Percentiles rank a stretch among this genome's conserved stretches.
These are phyloP conservation scores for Russula abietina DNA, from an alignment of 768 basidiomycete genomes.

Conservation along the genomic window DNA sequence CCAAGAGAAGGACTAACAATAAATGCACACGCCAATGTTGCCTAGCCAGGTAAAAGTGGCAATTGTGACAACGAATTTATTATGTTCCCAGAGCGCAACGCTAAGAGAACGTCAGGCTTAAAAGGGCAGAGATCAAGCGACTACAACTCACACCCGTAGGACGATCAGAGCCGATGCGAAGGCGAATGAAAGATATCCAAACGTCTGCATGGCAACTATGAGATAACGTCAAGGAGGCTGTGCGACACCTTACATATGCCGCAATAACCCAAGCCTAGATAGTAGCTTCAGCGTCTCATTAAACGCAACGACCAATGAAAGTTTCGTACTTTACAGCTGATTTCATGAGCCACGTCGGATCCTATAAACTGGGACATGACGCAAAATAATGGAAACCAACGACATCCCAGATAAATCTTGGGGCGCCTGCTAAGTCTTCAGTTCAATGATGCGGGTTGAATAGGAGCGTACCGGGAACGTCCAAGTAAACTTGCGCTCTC, in stretches of 20 bases:
- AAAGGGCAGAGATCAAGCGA: neutral
- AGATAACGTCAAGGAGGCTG: neutral
- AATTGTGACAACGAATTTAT: neutral
- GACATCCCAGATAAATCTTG: constrained; percentile 20
- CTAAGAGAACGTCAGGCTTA: neutral
- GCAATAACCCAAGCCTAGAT: constrained; percentile 8
- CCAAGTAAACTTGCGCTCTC: constrained; percentile 17
- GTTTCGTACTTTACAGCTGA: constrained; percentile 9
- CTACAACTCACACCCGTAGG: constrained; percentile 13
- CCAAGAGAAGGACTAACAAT: neutral
- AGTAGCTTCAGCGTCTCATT: neutral
- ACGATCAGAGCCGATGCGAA: constrained; percentile 17
- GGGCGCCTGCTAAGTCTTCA: neutral
- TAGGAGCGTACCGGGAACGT: constrained; percentile 10
- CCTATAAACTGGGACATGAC: neutral
- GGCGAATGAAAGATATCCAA: constrained; percentile 11
- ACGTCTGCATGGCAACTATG: neutral
- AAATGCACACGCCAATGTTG: neutral
- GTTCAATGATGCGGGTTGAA: neutral
- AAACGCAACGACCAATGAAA: neutral
- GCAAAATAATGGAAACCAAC: constrained; percentile 4
- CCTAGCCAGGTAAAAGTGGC: neutral
- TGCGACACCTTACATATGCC: constrained; percentile 7
- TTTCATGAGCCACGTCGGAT: neutral
- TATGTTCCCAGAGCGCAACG: constrained; percentile 11